A percentile compares a stretch with the other conserved stretches of the same genome.
phyloP scores from a whole-genome alignment of 2,329 filamentous ascomycete species.

The Venturia aucupariae region DNA sequence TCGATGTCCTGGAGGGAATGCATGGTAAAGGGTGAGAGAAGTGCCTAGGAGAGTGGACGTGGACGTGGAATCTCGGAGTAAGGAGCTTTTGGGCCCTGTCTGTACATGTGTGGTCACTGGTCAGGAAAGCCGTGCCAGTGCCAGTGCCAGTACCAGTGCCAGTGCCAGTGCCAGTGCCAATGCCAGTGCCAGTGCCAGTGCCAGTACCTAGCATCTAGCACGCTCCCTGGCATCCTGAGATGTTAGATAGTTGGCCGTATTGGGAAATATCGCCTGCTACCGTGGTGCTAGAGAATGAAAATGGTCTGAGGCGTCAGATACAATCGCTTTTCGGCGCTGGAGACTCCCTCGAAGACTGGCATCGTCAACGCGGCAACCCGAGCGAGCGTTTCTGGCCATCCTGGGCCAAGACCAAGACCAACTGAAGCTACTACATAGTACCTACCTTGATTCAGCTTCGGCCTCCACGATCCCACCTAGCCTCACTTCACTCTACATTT shows the following conservation, averaged over 20 bases:
- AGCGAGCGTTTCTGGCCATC: slow-evolving; percentile 2
- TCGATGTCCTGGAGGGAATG: slow-evolving; percentile 6
- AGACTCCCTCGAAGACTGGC: neutral
- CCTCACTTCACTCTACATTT: neutral
- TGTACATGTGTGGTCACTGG: too few relatives aligned
- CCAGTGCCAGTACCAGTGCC: too few relatives aligned
- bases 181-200: too few relatives aligned
- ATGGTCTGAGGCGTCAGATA: slow-evolving; percentile 12
- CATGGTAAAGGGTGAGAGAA: slow-evolving; percentile 9
- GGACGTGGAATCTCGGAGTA: slow-evolving; percentile 13
- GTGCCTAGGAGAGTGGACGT: slow-evolving; percentile 1
- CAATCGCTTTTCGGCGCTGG: slow-evolving; percentile 6
- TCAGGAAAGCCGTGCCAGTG: slow-evolving; percentile 6
- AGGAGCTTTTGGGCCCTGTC: slow-evolving; percentile 7
- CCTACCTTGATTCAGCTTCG: slow-evolving; percentile 7
- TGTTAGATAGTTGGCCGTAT: slow-evolving; percentile 12
- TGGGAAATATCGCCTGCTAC: slow-evolving; percentile 14
- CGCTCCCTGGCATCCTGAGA: slow-evolving; percentile 10
- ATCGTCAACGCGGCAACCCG: slow-evolving; percentile 6
- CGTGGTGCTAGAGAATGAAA: slow-evolving; percentile 14
- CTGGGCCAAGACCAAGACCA: neutral
- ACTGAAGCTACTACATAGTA: too few relatives aligned
- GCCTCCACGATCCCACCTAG: slow-evolving; percentile 7
- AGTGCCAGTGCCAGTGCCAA: too few relatives aligned
- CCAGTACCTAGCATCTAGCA: slow-evolving; percentile 2